These are phyloP conservation scores for Neurospora tetrasperma DNA, from an alignment of 495 filamentous ascomycete species.

Conservation along the genomic window DNA sequence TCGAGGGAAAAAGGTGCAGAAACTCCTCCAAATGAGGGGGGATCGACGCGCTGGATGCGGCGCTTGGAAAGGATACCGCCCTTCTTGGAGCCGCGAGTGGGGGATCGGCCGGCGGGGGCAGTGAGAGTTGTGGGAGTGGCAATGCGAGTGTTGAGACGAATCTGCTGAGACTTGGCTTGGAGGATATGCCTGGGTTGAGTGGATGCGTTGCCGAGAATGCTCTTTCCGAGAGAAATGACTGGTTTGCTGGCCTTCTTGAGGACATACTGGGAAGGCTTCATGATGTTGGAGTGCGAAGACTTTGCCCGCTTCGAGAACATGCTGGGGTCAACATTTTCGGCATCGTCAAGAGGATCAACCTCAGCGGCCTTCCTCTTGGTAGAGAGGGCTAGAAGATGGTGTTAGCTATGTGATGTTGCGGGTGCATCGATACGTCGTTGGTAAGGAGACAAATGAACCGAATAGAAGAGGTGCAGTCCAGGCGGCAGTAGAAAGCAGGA, in stretches of 20 bases:
- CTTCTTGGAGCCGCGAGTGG: conserved; percentile 39
- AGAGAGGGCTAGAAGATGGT: conserved; percentile 24
- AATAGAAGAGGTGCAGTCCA: conserved; percentile 1
- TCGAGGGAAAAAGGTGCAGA: conserved; percentile 64
- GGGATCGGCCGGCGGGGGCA: conserved; percentile 53
- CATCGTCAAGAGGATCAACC: conserved; percentile 43
- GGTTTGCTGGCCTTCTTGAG: conserved; percentile 31
- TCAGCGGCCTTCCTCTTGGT: conserved; percentile 38
- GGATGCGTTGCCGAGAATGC: conserved; percentile 20
- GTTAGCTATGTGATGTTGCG: conserved; percentile 3
- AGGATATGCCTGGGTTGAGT: conserved; percentile 28
- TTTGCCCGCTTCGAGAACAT: conserved; percentile 62
- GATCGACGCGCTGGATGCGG: conserved; percentile 52
- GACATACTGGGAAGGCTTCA: conserved; percentile 35
- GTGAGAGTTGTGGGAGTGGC: conserved; percentile 36
- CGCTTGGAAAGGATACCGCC: conserved; percentile 51
- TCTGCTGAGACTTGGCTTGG: conserved; percentile 36
- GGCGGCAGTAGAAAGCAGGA: not conserved
- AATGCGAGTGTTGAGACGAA: conserved; percentile 31
- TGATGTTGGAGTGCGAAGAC: conserved; percentile 38
- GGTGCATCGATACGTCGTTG: not conserved
- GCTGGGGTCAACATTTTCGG: conserved; percentile 74
- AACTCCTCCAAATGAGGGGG: conserved; percentile 35
- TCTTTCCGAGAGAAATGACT: conserved; percentile 14
- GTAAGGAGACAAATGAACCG: conserved; percentile 3